Evolutionary conservation across 352 stramenopile genomes (phyloP).

Genomic region (Globisporangium mamillatum): DNA sequence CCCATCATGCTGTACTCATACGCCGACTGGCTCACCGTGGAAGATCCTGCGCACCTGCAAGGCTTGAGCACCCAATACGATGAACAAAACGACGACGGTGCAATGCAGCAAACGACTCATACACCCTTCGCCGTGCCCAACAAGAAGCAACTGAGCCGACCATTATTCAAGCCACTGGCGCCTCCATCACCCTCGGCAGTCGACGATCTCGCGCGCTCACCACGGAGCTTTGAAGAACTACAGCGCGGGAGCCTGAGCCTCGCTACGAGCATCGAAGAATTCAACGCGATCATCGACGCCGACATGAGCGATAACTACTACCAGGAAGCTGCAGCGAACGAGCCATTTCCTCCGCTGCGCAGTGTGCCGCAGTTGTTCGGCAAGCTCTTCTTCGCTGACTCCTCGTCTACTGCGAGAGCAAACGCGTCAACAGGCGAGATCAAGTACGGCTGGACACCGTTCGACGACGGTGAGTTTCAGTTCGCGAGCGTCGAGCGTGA

Average conservation of each 20-base stretch:
- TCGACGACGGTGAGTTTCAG: slow-evolving; percentile 21
- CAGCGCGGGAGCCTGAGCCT: slow-evolving; percentile 11
- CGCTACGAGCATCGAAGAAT: slow-evolving; percentile 19
- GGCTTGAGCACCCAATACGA: not conserved
- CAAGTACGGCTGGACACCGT: slow-evolving; percentile 22
- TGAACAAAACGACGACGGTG: not conserved
- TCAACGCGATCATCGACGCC: slow-evolving; percentile 21
- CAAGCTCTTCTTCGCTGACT: slow-evolving; percentile 1
- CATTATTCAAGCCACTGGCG: not conserved
- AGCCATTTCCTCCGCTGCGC: not conserved
- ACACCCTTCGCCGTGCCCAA: not conserved
- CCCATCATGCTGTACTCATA: slow-evolving; percentile 21
- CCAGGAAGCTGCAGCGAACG: not conserved
- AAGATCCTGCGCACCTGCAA: not conserved
- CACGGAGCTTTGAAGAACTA: slow-evolving; percentile 9
- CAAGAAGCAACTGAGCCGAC: not conserved
- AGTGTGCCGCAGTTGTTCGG: slow-evolving; percentile 2
- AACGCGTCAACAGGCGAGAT: slow-evolving; percentile 1
- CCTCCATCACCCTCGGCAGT: not conserved
- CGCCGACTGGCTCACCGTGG: slow-evolving; percentile 18
- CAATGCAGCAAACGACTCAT: not conserved
- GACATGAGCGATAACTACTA: slow-evolving; percentile 4
- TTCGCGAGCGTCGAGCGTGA: slow-evolving; percentile 11
- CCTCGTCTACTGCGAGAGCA: not conserved
- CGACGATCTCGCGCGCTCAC: not conserved